Evolutionary conservation across 2,329 filamentous ascomycete species (phyloP).

Genomic region (Neoarthrinium moseri): DNA sequence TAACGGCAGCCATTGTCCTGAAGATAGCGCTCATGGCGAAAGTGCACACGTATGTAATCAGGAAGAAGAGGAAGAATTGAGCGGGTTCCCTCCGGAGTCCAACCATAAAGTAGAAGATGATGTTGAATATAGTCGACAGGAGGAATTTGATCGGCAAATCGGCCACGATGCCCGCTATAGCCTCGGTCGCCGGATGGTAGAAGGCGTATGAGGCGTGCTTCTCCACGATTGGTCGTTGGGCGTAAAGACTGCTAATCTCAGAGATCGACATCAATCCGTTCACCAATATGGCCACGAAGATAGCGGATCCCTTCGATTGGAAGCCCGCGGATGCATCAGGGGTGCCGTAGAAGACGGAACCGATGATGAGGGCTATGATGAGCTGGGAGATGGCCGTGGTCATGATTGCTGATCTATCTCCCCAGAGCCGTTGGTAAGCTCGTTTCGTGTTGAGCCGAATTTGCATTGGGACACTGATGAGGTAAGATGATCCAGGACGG

Average conservation of each 20-base stretch:
- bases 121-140: constrained; percentile 48
- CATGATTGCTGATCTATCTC: constrained; percentile 47
- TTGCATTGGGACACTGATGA: constrained; percentile 55
- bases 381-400: constrained; percentile 46
- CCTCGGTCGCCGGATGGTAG: constrained; percentile 19
- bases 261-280: constrained; percentile 58
- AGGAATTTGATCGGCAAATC: constrained; percentile 49
- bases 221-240: constrained; percentile 44
- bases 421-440: constrained; percentile 51
- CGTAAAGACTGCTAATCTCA: constrained; percentile 48
- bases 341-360: constrained; percentile 57
- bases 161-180: constrained; percentile 14
- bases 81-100: constrained; percentile 56
- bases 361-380: constrained; percentile 59
- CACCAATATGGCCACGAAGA: constrained; percentile 61
- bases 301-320: constrained; percentile 51
- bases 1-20: constrained; percentile 69
- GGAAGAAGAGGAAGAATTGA: constrained; percentile 74
- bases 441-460: constrained; percentile 49
- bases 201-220: constrained; percentile 42
- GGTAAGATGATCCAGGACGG: constrained; percentile 54
- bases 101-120: constrained; percentile 58
- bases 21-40: constrained; percentile 77
- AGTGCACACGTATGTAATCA: constrained; percentile 67
- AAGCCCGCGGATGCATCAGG: constrained; percentile 50